Conservation (phyloP, 768 basidiomycete genomes). For the Fibroporia radiculosa region DNA sequence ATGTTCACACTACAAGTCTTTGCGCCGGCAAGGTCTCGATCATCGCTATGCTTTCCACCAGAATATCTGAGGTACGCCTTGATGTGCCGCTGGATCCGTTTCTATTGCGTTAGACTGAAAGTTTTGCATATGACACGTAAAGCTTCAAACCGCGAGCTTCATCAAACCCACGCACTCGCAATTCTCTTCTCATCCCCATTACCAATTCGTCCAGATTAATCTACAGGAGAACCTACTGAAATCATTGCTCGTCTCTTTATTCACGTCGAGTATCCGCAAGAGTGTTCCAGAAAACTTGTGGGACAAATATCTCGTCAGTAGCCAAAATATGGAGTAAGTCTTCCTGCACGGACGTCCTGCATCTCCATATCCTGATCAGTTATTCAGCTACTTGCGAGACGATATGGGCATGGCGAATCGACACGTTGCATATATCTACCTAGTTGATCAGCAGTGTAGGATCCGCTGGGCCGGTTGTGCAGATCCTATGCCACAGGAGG, state of each 20-base stretch:
- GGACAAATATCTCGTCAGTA: conserved; percentile 69
- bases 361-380: no score
- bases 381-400: conserved; percentile 54
- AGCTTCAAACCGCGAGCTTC: conserved; percentile 80
- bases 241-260: conserved; percentile 81
- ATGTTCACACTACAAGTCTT: conserved; percentile 70
- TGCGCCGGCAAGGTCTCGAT: conserved; percentile 72
- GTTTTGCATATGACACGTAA: background rate
- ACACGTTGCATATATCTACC: conserved; percentile 85
- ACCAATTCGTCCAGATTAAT: conserved; percentile 80
- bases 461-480: conserved; percentile 92
- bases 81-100: no score
- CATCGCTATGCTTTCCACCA: conserved; percentile 75
- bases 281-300: conserved; percentile 58
- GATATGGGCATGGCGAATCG: conserved; percentile 85
- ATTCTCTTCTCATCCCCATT: conserved; percentile 49
- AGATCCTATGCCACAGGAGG: conserved; percentile 71
- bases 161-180: conserved; percentile 44
- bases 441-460: conserved; percentile 78
- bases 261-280: conserved; percentile 65
- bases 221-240: conserved; percentile 92
- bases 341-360: background rate
- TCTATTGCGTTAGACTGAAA: no score
- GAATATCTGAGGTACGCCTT: conserved; percentile 78
- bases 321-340: conserved; percentile 64